Conservation (phyloP, 179 eudicot genomes). For the Carnegiea gigantea region DNA sequence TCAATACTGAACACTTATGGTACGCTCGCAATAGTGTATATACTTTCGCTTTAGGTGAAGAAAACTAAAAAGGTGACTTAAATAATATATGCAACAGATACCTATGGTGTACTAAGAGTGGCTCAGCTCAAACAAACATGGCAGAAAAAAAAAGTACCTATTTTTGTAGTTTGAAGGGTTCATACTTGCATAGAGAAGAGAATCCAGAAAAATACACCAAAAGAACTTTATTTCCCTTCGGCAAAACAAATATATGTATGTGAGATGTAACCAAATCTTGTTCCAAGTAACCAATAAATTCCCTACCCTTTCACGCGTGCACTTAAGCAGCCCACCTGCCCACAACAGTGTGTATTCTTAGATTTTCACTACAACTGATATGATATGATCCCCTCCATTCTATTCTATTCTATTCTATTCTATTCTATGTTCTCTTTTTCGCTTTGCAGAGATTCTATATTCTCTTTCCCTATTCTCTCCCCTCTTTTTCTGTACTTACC, state of each 20-base stretch:
- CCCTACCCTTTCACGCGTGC: constrained; percentile 27
- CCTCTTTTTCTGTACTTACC: not conserved
- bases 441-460: constrained; percentile 30
- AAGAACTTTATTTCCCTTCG: not conserved
- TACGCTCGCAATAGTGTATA: too few species aligned
- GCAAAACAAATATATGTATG: constrained; percentile 14
- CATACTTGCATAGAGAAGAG: not conserved
- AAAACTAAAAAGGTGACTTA: too few species aligned
- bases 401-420: not conserved
- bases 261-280: constrained; percentile 13
- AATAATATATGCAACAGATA: too few species aligned
- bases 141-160: not conserved
- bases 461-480: constrained; percentile 13
- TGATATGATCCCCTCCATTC: not conserved
- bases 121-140: too few species aligned
- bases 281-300: constrained; percentile 5
- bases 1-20: too few species aligned
- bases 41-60: too few species aligned
- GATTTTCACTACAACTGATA: not conserved
- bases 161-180: not conserved
- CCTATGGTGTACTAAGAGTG: too few species aligned
- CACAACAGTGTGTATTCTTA: too few species aligned
- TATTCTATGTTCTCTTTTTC: constrained; percentile 7
- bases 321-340: not conserved
- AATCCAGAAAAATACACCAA: not conserved